These are phyloP conservation scores for Polysphondylium violaceum DNA, from an alignment of 78 protist species.

Conservation along the genomic window DNA sequence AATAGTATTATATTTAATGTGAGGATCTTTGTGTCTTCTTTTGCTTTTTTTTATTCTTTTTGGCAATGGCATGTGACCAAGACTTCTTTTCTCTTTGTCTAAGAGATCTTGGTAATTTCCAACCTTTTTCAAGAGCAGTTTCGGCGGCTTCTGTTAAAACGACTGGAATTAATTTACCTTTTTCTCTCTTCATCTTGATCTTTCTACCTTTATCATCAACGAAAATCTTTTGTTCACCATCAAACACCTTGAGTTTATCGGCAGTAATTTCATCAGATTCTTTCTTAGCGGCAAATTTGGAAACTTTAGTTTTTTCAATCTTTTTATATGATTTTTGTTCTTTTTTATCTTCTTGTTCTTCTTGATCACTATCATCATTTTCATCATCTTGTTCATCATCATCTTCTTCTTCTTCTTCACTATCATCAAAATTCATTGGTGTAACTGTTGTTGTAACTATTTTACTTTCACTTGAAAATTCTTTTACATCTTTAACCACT, in stretches of 20 bases:
- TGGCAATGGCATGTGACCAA: conserved; percentile 38
- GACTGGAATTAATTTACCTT: conserved; percentile 66
- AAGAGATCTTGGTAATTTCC: conserved; percentile 56
- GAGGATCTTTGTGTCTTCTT: conserved; percentile 7
- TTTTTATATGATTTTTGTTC: background rate
- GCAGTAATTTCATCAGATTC: background rate
- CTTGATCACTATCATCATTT: background rate
- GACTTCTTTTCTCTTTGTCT: conserved; percentile 43
- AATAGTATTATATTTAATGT: background rate
- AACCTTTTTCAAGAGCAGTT: conserved; percentile 56
- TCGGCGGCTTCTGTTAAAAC: conserved; percentile 57
- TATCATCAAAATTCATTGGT: conserved; percentile 12
- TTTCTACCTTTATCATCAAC: conserved; percentile 55
- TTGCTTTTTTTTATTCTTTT: conserved; percentile 47
- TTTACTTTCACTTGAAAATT: conserved; percentile 20
- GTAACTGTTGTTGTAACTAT: conserved; percentile 17
- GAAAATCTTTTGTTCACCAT: conserved; percentile 34
- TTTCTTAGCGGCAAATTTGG: background rate
- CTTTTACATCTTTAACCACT: background rate
- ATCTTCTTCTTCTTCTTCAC: conserved; percentile 45
- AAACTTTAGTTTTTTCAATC: background rate
- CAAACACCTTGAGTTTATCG: conserved; percentile 15
- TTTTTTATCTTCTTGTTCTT: conserved; percentile 6
- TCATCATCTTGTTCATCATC: background rate
- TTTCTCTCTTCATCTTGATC: conserved; percentile 60